phyloP scores from a whole-genome alignment of 129 eudicot species.

The Centrapalus pauciflorus region DNA sequence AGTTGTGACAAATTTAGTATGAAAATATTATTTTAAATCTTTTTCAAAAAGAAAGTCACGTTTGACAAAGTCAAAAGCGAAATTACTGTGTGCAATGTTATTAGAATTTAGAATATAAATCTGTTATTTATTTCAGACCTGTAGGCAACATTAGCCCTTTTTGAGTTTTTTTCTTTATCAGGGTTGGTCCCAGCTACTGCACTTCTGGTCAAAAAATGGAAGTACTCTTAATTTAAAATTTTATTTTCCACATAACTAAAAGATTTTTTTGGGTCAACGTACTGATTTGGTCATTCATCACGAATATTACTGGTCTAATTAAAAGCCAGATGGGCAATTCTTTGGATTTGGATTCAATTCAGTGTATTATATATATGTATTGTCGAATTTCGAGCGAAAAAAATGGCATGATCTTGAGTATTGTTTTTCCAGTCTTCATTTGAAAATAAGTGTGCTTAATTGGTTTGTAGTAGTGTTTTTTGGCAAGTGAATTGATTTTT shows the following conservation, averaged over 20 bases:
- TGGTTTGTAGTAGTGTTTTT: no score
- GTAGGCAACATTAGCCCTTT: constrained; percentile 25
- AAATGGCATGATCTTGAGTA: no score
- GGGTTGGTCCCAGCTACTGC: constrained; percentile 23
- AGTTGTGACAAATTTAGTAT: not conserved
- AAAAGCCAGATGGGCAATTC: constrained; percentile 1
- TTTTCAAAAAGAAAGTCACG: constrained; percentile 22
- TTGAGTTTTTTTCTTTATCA: constrained; percentile 18
- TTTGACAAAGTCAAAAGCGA: constrained; percentile 35
- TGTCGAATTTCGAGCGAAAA: no score
- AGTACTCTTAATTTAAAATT: constrained; percentile 6
- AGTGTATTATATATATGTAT: no score
- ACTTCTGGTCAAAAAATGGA: constrained; percentile 24
- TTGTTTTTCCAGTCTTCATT: no score
- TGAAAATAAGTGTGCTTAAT: no score
- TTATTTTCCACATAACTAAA: not conserved
- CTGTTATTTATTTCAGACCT: constrained; percentile 7
- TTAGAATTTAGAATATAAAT: constrained; percentile 21
- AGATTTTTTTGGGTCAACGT: constrained; percentile 15
- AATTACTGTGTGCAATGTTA: constrained; percentile 6
- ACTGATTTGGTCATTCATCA: constrained; percentile 11
- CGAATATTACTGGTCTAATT: not conserved
- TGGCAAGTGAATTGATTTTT: no score
- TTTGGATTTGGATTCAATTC: not conserved
- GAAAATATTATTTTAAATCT: not conserved